Base-by-base conservation (phyloP, 331 rosid genomes). In the Malus hybrid region DNA sequence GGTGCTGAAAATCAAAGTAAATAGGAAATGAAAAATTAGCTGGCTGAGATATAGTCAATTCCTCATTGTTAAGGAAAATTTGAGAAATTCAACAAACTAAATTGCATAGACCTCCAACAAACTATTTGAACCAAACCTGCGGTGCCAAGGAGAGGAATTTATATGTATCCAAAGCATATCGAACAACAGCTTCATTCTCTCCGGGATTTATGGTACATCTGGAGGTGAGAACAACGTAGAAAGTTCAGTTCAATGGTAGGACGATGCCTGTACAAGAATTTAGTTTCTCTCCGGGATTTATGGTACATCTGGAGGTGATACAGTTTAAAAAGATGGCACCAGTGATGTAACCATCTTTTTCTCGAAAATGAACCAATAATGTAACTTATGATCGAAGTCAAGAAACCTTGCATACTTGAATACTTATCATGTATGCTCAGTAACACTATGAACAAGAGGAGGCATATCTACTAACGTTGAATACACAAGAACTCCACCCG, bases 131-230 rank as follows among this genome's bases (percentile, higher is more conserved):
- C 80, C 86, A 80, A 83, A 94, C 98, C 96, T 90, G 98, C 6
- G 87, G 86, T 66, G 90, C 95, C 88, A 94, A 81, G 24, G 95
- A 87, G 61, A 94, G 90, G 78, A 82, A 86, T 70, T 87, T 88
- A 81, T 88, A 91, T 28, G 81, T 90, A 80, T 94, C 97, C 96
- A 91, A 78, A 73, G 97, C 98, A 87, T 94, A 88, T 54, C 95
- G 90, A 75, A 94, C 96, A 80, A 94, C 60, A 44, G 95, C 97
- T 87, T 94, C 98, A 87, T 94, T 94, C 90, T 94, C 98, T 50
- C 98, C 97, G 3, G 98, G 97, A 88, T 91, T 94, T 76, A 94
- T 88, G 10, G 98, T 94, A 81, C 98, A 94, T 33, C 98, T 94
- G 76, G 67, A 76, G 55, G 27, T 50, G 71, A 46, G 63, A 67